phyloP scores from a whole-genome alignment of 1,284 basidiomycete genomes.

The Cryptococcus wingfieldii region DNA sequence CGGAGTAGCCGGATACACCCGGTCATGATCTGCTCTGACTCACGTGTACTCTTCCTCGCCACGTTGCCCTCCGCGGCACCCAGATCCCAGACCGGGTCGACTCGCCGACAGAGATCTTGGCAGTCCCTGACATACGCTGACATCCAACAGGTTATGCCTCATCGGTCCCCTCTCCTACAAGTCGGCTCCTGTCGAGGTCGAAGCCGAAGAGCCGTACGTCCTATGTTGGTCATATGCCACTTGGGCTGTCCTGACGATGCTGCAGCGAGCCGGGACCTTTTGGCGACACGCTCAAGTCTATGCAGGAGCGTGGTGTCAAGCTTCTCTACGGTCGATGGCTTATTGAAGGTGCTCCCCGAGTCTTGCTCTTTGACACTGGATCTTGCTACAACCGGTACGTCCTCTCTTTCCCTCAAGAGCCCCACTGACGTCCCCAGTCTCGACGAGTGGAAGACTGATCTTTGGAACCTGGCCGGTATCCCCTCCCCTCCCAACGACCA shows the following conservation, averaged over 20 bases:
- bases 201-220: slow-evolving; percentile 73
- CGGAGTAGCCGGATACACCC: too few species aligned
- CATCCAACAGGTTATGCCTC: slow-evolving; percentile 51
- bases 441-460: slow-evolving; percentile 97
- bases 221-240: neutral
- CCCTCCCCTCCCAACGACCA: slow-evolving; percentile 92
- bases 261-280: slow-evolving; percentile 55
- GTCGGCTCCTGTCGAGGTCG: slow-evolving; percentile 97
- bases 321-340: slow-evolving; percentile 94
- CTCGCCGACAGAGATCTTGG: neutral
- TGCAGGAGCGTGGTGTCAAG: slow-evolving; percentile 87
- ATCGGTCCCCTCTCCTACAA: slow-evolving; percentile 95
- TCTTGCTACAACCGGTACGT: slow-evolving; percentile 64
- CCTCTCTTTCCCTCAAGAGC: neutral
- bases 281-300: slow-evolving; percentile 63
- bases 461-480: slow-evolving; percentile 97
- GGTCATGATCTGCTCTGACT: too few species aligned
- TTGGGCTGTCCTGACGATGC: neutral
- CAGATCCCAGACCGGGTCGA: neutral
- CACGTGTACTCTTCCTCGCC: neutral
- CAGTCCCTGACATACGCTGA: neutral
- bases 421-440: slow-evolving; percentile 52
- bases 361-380: slow-evolving; percentile 92
- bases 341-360: slow-evolving; percentile 89
- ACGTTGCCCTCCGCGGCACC: neutral